Conservation (phyloP, 352 stramenopile genomes). For the Phytopythium helicoides region DNA sequence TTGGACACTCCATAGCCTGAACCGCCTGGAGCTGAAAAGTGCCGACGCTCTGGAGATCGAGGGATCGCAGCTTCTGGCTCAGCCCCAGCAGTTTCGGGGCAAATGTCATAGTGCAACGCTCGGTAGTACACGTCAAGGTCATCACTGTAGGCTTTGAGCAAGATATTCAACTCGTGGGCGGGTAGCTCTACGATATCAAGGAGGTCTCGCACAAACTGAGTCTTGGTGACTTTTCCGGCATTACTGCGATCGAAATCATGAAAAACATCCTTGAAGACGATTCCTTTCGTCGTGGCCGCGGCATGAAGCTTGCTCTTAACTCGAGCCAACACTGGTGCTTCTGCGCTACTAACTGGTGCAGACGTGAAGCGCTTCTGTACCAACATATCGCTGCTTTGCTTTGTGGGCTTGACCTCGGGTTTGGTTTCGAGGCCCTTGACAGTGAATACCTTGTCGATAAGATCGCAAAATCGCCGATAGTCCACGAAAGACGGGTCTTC, state of each 20-base stretch:
- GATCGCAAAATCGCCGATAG: conserved; percentile 79
- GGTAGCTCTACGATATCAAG: conserved; percentile 60
- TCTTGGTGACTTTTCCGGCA: conserved; percentile 75
- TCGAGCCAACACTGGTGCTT: conserved; percentile 28
- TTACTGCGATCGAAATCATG: conserved; percentile 86
- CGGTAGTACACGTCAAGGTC: conserved; percentile 79
- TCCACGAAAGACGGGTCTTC: conserved; percentile 66
- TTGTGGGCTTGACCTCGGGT: conserved; percentile 23
- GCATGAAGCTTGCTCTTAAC: conserved; percentile 59
- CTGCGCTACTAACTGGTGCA: conserved; percentile 6
- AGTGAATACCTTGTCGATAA: conserved; percentile 85
- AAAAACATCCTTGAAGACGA: conserved; percentile 88
- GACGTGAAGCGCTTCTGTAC: conserved; percentile 35
- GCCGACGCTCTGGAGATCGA: conserved; percentile 54
- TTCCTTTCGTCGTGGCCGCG: conserved; percentile 72
- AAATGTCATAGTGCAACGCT: conserved; percentile 70
- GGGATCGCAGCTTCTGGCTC: conserved; percentile 20
- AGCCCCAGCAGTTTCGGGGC: conserved; percentile 30
- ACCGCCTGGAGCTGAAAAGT: conserved; percentile 34
- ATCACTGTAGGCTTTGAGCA: conserved; percentile 73
- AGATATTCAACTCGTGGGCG: conserved; percentile 43
- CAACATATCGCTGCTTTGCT: background rate
- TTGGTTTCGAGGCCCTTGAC: conserved; percentile 73
- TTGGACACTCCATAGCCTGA: conserved; percentile 1
- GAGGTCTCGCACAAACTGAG: conserved; percentile 75